Base-by-base conservation (phyloP, 192 early-diverging fungal species). In the Dissophora ornata region DNA sequence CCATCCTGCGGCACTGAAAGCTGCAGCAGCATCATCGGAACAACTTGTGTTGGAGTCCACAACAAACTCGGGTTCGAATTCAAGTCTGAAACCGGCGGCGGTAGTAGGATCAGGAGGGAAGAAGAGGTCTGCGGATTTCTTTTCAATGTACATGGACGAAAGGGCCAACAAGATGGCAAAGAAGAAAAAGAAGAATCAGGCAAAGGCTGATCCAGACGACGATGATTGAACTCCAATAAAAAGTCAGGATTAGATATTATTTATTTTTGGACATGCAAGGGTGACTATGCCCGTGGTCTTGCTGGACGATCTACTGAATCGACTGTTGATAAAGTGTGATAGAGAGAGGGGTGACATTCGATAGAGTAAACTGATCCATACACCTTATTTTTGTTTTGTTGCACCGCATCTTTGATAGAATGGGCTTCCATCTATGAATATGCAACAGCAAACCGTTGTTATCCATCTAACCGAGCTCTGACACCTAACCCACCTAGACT, bases 71-170 rank as follows among this genome's bases (percentile, higher is more conserved):
- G n/a, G n/a, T n/a, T n/a, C n/a, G n/a, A n/a, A n/a, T n/a, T n/a
- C n/a, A n/a, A n/a, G n/a, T n/a, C 24, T 49, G 51, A 45, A 34
- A 34, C 18, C 57, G n/a, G 10, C 49, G n/a, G 41, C 69, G 11
- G 44, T 10, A 46, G 9, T 45, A 13, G 19, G 29, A 53, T 18
- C 26, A 18, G 32, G 22, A 15, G 32, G 15, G 24, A 77, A 67
- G 61, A 79, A 77, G 25, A 28, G 58, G 4, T 64, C 70, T 9
- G 71, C 77, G 15, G 84, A 86, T 22, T 86, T 86, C 32, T 69
- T 86, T 46, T 82, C 80, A 5, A 82, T 71, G 67, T 86, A 83
- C 61, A 63, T 86, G 51, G 75, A 67, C 15, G 82, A 86, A 50
- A 54, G 84, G 11, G 73, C 80, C 4, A 57, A 48, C 21, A 83